A percentile compares a stretch with the other conserved stretches of the same genome.
These are phyloP conservation scores for Heterobasidion irregulare DNA, from an alignment of 1,284 basidiomycete species.

Conservation along the genomic window DNA sequence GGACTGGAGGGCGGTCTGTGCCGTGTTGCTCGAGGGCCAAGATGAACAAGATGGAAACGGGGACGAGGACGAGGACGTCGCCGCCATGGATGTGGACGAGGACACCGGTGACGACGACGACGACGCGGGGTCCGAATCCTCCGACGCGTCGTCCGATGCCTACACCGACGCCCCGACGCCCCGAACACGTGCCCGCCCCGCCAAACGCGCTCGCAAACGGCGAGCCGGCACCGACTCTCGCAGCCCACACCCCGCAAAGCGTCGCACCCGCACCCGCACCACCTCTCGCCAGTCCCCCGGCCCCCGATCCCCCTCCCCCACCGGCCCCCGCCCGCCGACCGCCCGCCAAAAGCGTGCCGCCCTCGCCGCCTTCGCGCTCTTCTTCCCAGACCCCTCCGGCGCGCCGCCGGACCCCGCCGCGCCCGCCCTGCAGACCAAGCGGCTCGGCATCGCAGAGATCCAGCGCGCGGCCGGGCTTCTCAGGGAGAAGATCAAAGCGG, in stretches of 20 bases:
- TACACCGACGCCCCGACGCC: background rate
- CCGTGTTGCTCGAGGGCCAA: conserved; percentile 3
- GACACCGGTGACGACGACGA: background rate
- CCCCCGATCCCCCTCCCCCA: background rate
- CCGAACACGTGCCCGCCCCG: background rate
- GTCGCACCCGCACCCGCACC: background rate
- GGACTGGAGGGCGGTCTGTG: conserved; percentile 7
- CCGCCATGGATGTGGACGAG: background rate
- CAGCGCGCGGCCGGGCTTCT: conserved; percentile 45
- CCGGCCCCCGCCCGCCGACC: conserved; percentile 23
- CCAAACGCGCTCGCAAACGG: background rate
- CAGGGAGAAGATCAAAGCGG: conserved; percentile 60
- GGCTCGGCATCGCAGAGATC: conserved; percentile 58
- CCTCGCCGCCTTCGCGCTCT: conserved; percentile 52
- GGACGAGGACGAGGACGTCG: background rate
- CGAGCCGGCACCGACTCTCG: background rate
- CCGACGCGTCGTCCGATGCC: conserved; percentile 1
- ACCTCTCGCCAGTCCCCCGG: background rate
- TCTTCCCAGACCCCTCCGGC: conserved; percentile 43
- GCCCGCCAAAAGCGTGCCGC: conserved; percentile 45
- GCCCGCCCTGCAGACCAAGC: conserved; percentile 31
- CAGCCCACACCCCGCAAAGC: background rate
- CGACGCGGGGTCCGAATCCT: background rate
- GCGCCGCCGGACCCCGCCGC: conserved; percentile 21
- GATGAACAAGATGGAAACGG: background rate